phyloP scores from a whole-genome alignment of 1,139 yeast species.

The Chernovozyma sophiae-reginae region DNA sequence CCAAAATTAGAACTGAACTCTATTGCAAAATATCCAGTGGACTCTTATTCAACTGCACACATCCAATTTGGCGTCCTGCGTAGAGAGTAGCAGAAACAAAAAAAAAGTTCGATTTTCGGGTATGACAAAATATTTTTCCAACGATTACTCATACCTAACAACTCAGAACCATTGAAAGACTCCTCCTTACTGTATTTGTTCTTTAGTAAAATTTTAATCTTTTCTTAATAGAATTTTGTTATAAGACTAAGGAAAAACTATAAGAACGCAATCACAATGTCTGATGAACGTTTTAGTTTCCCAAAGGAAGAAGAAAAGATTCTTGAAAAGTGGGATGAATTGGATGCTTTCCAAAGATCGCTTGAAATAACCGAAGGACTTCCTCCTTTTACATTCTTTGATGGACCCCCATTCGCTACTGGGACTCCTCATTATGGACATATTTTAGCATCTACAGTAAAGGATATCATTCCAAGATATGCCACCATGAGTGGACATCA shows the following conservation, averaged over 20 bases:
- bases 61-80: no score
- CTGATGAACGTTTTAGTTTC: constrained; percentile 47
- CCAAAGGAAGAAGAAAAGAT: constrained; percentile 87
- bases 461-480: constrained; percentile 95
- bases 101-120: no score
- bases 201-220: no score
- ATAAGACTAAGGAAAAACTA: no score
- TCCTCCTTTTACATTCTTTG: constrained; percentile 89
- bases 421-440: constrained; percentile 99
- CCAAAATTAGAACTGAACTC: no score
- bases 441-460: constrained; percentile 90
- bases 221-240: no score
- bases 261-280: constrained; percentile 5
- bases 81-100: no score
- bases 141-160: constrained; percentile 5
- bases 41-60: no score
- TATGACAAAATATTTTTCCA: no score
- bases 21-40: no score
- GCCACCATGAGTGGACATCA: constrained; percentile 97
- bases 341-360: constrained; percentile 88
- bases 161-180: no score
- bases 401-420: constrained; percentile 99
- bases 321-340: constrained; percentile 76
- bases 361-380: constrained; percentile 78
- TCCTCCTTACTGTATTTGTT: no score